Evolutionary conservation across 2,329 filamentous ascomycete species (phyloP), one percentile per base, ranked within the genome.

Genomic region (Penicillium janthinellum): DNA sequence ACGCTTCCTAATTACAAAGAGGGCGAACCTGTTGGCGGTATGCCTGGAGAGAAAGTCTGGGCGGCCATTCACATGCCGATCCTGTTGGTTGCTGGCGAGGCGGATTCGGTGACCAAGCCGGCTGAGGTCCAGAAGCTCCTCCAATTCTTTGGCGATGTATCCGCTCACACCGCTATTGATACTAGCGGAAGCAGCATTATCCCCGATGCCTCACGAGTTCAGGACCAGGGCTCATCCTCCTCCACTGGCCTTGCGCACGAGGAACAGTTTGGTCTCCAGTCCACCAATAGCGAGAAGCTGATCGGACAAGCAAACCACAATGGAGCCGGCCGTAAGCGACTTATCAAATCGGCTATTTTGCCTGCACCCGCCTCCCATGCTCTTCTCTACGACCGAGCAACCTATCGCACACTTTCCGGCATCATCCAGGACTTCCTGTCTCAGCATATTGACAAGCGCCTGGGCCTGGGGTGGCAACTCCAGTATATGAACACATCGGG

Each of bases 391-490:
- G 88, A 88, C 58, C 89, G 91, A 2, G 82, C 85, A 0, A 90
- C 87, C 1, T 90, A 89, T 45, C 89, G 91, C 53, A 88, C 88
- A 5, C 80, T 97, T 10, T 89, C 91, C 1, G 92, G 92, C 0
- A 82, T 96, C 0, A 88, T 97, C 54, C 90, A 92, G 60, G 88
- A 90, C 63, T 98, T 98, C 70, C 83, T 97, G 31, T 82, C 86
- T 17, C 82, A 83, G 3, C 84, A 92, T 68, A 83, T 97, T 56
- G 93, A 93, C 10, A 83, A 87, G 10, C 87, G 92, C 8, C 84
- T 97, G 14, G 90, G 88, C 1, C 85, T 94, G 31, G 91, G 89
- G 45, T 98, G 94, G 93, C 94, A 98, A 76, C 82, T 98, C 15
- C 90, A 94, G 68, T 89, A 95, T 69, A 86, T 98, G 25, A 91